phyloP scores from a whole-genome alignment of 1,139 yeast genomes.

The Yamadazyma conglobata region DNA sequence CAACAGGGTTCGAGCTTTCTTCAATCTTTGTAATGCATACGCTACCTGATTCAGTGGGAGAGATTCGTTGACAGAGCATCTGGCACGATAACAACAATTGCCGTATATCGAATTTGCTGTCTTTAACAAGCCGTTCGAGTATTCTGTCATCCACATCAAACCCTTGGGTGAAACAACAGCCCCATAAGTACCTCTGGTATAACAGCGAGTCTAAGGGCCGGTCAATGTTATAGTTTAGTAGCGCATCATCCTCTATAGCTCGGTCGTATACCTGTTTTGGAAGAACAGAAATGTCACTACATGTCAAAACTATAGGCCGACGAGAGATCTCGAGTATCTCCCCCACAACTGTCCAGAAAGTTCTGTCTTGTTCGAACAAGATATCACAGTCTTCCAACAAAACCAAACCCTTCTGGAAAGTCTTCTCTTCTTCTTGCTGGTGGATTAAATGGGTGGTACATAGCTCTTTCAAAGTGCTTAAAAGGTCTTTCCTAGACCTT shows the following conservation, averaged over 20 bases:
- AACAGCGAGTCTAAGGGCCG: constrained; percentile 16
- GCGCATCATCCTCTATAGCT: constrained; percentile 40
- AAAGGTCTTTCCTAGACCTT: constrained; percentile 70
- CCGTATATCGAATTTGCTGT: constrained; percentile 48
- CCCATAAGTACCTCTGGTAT: constrained; percentile 33
- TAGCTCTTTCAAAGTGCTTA: constrained; percentile 65
- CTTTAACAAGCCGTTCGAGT: constrained; percentile 30
- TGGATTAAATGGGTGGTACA: constrained; percentile 84
- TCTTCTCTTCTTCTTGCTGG: constrained; percentile 29
- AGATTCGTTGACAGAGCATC: constrained; percentile 52
- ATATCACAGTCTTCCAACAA: constrained; percentile 85
- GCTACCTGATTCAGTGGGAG: no score
- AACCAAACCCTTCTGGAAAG: constrained; percentile 63
- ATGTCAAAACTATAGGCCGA: constrained; percentile 78
- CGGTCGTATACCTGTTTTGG: constrained; percentile 52
- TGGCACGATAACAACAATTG: constrained; percentile 55
- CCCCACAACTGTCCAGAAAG: constrained; percentile 75
- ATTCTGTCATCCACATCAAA: constrained; percentile 30
- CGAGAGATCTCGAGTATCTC: constrained; percentile 63
- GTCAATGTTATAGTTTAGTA: constrained; percentile 24
- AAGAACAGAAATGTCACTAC: constrained; percentile 51
- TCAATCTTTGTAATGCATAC: no score
- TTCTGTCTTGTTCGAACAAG: constrained; percentile 71
- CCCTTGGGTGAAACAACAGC: constrained; percentile 38
- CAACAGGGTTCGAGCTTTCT: background rate